phyloP scores from a whole-genome alignment of 78 protist species.

The Dictyostelium purpureum region DNA sequence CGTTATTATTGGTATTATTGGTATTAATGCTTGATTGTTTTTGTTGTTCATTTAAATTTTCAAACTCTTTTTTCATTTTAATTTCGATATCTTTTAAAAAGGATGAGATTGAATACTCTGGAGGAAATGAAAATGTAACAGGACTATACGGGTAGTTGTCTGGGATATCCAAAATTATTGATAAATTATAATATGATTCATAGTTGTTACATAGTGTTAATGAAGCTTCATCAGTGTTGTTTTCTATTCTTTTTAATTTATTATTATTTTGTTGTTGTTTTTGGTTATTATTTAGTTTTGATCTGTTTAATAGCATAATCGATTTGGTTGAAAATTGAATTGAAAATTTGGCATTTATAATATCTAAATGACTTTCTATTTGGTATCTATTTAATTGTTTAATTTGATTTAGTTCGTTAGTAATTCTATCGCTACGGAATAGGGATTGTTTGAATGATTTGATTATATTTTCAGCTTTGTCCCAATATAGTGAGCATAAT shows the following conservation, averaged over 20 bases:
- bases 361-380: constrained; percentile 10
- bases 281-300: too few relatives aligned
- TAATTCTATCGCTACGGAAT: constrained; percentile 22
- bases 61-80: not conserved
- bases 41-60: not conserved
- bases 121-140: constrained; percentile 16
- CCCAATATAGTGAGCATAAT: constrained; percentile 33
- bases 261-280: not conserved
- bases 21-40: not conserved
- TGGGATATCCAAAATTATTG: constrained; percentile 26
- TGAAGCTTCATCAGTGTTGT: too few relatives aligned
- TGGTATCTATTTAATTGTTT: not conserved
- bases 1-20: not conserved
- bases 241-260: not conserved
- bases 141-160: constrained; percentile 35
- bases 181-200: not conserved
- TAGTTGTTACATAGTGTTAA: too few relatives aligned
- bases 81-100: constrained; percentile 4
- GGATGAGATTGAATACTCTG: constrained; percentile 23
- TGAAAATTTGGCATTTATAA: not conserved
- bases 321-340: constrained; percentile 18
- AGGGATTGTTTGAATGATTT: constrained; percentile 28
- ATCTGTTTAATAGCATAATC: not conserved
- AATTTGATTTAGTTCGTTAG: not conserved
- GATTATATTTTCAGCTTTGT: constrained; percentile 27